A percentile compares a stretch with the other conserved stretches of the same genome.
Evolutionary conservation across 2,329 filamentous ascomycete species (phyloP).

Genomic region (Acarospora socialis): DNA sequence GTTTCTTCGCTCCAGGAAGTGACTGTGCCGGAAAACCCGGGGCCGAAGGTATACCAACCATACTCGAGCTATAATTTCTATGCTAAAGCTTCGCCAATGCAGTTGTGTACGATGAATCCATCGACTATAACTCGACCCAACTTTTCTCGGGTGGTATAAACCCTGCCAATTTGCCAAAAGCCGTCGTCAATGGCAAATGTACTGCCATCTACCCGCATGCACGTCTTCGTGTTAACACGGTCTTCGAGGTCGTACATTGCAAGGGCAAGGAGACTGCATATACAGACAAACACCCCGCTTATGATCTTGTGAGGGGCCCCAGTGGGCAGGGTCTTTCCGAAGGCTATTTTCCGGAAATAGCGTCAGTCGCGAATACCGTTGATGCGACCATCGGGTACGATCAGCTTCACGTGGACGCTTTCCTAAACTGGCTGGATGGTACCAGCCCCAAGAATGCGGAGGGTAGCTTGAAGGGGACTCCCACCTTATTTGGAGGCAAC

Average conservation of each 20-base stretch:
- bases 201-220: constrained; percentile 17
- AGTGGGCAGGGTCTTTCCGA: constrained; percentile 17
- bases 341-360: constrained; percentile 22
- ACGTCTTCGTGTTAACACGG: constrained; percentile 19
- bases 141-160: constrained; percentile 18
- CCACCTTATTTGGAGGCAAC: constrained; percentile 19
- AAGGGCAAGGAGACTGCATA: constrained; percentile 18
- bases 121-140: constrained; percentile 15
- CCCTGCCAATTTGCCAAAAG: constrained; percentile 14
- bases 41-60: constrained; percentile 14
- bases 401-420: constrained; percentile 18
- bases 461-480: constrained; percentile 9
- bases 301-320: constrained; percentile 20
- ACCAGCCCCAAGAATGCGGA: constrained; percentile 13
- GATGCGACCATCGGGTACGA: constrained; percentile 19
- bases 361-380: constrained; percentile 11
- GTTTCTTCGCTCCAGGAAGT: constrained; percentile 14
- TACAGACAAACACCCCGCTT: constrained; percentile 21
- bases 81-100: background rate
- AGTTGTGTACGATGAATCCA: constrained; percentile 17
- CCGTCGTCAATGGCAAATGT: constrained; percentile 14
- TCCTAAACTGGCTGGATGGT: constrained; percentile 17
- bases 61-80: background rate
- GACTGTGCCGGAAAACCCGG: constrained; percentile 16
- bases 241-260: constrained; percentile 18